Base-by-base conservation (phyloP, 1,139 yeast species). In the Meyerozyma athensensis region DNA sequence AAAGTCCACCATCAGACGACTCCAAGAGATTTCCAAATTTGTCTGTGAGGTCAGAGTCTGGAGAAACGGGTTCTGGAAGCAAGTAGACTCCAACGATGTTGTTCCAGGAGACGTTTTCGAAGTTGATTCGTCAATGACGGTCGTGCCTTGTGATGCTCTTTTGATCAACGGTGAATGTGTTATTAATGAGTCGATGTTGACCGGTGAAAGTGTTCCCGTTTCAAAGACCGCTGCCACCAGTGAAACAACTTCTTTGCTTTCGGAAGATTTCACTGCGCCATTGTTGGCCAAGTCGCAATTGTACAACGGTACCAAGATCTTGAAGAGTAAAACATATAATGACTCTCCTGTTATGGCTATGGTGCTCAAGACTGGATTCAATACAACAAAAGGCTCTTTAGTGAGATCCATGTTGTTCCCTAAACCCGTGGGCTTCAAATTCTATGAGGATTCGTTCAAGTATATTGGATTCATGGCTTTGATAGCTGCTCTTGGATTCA, bases 181-280 rank as follows among this genome's bases (percentile, higher is more conserved):
- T 40, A 84, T 90, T 13, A 92, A 92, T 58, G 97, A 90, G 56
- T 85, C 96, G 8, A 90, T 90, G 95, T 72, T 90, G 22, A 92
- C 97, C 0, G 99, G 99, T 30, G 99, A 92, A 58, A 87, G 97
- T 41, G 97, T 92, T 1, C 98, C 99, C 0, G 96, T 92, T 2
- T 77, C 96, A 0, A 92, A 92, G 56, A 46, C 69, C 4, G 74
- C 84, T 3, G 89, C 95, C 2, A 65, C 74, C 0, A 74, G 74
- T 19, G 87, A 79, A 14, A 73, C 81, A 0, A 74, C 87, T 32
- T 64, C 65, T 21, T 67, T 66, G 13, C 59, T 87, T 31, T 70
- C 75, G 16, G 68, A 66, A 34, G 81, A 76, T 50, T 76, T 77
- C 49, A 75, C 85, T n/a, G 76, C 89, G 4, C 74, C 83, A 16